Percentiles rank a stretch among this genome's conserved stretches.
Conservation (phyloP, 768 basidiomycete genomes). For the Naematelia aurantialba region DNA sequence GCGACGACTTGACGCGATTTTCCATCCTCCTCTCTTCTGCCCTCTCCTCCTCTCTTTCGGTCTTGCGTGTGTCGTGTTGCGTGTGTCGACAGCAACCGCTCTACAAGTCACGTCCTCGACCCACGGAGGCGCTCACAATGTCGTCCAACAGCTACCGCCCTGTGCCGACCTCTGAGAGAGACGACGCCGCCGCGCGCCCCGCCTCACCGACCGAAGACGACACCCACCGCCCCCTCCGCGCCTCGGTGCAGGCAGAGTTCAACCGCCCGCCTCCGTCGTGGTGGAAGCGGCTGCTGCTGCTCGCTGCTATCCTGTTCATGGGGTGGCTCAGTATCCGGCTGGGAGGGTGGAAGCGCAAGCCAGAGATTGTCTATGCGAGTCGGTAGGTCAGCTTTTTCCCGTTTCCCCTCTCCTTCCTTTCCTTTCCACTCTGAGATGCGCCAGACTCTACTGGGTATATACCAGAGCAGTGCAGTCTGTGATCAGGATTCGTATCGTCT, state of each 20-base stretch:
- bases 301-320: slow-evolving; percentile 53
- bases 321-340: slow-evolving; percentile 56
- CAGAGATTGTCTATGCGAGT: slow-evolving; percentile 61
- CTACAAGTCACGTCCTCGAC: no score
- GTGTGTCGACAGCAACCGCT: no score
- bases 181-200: background rate
- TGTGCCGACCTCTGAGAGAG: background rate
- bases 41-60: no score
- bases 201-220: background rate
- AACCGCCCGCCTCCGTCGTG: slow-evolving; percentile 53
- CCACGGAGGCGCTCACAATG: background rate
- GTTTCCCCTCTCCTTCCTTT: background rate
- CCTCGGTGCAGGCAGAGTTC: slow-evolving; percentile 50
- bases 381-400: slow-evolving; percentile 55
- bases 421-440: background rate
- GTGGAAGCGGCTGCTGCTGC: slow-evolving; percentile 56
- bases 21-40: no score
- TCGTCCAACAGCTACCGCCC: background rate
- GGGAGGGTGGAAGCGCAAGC: slow-evolving; percentile 40
- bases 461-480: no score
- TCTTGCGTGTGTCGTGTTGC: no score
- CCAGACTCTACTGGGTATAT: no score
- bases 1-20: background rate
- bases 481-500: no score
- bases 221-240: slow-evolving; percentile 35